Evolutionary conservation across 495 filamentous ascomycete genomes (phyloP), one percentile per base, ranked within the genome.

Genomic region (Paragyromitra xinjiangensis): DNA sequence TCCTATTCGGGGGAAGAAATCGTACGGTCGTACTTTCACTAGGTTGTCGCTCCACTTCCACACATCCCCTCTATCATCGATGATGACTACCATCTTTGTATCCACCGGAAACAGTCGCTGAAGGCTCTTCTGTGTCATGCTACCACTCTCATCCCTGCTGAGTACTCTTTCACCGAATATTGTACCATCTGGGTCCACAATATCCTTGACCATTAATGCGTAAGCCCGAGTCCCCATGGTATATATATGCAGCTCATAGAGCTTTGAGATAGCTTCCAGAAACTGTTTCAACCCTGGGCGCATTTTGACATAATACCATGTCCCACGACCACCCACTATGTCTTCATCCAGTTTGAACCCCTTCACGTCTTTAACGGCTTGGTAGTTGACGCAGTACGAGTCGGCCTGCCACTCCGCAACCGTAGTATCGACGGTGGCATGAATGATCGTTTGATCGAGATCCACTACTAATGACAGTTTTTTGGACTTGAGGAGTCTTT

Each of bases 41-140:
- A 99, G 87, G 79, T 99, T 98, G 11, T 91, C 88, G 79, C 91
- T 91, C 88, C 96, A 98, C 61, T 91, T 90, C 95, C 95, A 99
- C n/a, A 99, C 94, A 83, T 99, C 95, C 42, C 93, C 93, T 78
- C 95, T 89, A 81, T 99, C 95, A 83, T 99, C 95, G 74, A 99
- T 99, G 81, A 99, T 97, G 37, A 97, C 94, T 22, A 97, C 95
- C 95, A 99, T 99, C 85, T 97, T 95, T 9, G 94, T 98, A 84
- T 97, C 95, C 55, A 96, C 92, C 16, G 95, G 95, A 83, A 99
- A 99, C 44, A 99, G 83, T 16, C 96, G 89, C 81, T 97, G 91
- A 6, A 99, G 87, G 71, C 89, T 95, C 86, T 99, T 99, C 53
- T 91, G 89, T 1, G 89, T 92, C 84, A 98, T 88, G 81, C 92